phyloP scores from a whole-genome alignment of 2,329 filamentous ascomycete genomes.

The Colletotrichum cordylinicola region DNA sequence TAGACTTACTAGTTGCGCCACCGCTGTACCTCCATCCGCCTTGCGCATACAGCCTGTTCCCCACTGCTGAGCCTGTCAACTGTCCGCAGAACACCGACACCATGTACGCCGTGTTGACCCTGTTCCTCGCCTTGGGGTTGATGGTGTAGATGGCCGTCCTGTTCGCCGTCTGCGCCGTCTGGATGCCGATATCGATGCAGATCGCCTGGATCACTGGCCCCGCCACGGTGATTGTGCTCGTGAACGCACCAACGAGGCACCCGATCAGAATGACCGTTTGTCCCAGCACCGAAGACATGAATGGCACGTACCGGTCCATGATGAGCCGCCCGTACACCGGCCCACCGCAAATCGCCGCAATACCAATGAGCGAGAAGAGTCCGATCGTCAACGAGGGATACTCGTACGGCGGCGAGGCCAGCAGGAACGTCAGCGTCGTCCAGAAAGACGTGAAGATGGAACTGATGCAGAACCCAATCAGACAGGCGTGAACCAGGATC shows the following conservation, averaged over 20 bases:
- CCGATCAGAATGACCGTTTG: conserved; percentile 64
- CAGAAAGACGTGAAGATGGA: conserved; percentile 59
- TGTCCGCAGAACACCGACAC: conserved; percentile 77
- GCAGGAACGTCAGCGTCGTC: conserved; percentile 78
- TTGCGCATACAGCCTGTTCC: conserved; percentile 56
- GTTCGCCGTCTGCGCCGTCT: conserved; percentile 78
- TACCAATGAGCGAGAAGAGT: conserved; percentile 79
- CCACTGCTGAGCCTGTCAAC: conserved; percentile 70
- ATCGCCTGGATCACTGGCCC: conserved; percentile 78
- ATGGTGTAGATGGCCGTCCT: conserved; percentile 73
- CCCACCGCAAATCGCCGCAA: conserved; percentile 70
- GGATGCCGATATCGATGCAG: conserved; percentile 72
- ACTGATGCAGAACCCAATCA: conserved; percentile 67
- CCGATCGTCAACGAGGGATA: conserved; percentile 75
- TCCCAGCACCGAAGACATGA: conserved; percentile 71
- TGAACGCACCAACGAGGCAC: conserved; percentile 71
- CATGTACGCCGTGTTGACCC: conserved; percentile 87
- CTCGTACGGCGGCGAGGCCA: conserved; percentile 72
- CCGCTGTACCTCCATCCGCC: conserved; percentile 58
- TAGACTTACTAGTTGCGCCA: conserved; percentile 40
- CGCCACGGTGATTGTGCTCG: conserved; percentile 68
- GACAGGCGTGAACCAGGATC: conserved; percentile 71
- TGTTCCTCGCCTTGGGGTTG: conserved; percentile 73
- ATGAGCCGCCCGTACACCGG: conserved; percentile 74
- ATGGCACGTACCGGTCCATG: conserved; percentile 73